These are phyloP conservation scores for Pichia rugopelliculosa DNA, from an alignment of 805 yeast genomes.

Conservation along the genomic window DNA sequence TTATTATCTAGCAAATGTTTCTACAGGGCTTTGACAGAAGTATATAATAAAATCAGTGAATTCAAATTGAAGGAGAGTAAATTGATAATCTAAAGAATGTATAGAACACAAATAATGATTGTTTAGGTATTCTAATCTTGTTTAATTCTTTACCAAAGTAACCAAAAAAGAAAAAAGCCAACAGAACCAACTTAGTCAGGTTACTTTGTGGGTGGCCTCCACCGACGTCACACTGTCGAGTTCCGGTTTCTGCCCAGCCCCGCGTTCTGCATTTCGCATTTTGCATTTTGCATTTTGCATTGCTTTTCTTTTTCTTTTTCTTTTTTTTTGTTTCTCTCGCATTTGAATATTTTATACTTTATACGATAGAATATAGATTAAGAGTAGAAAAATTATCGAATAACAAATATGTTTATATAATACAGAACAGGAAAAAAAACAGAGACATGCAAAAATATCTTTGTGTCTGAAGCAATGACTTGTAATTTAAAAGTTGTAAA, in stretches of 20 bases:
- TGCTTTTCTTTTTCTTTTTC: no score
- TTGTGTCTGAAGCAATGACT: neutral
- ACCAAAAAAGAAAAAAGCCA: neutral
- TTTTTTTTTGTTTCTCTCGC: no score
- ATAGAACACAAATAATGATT: neutral
- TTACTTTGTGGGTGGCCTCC: neutral
- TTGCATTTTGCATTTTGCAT: no score
- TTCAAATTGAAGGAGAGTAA: neutral
- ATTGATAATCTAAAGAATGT: neutral
- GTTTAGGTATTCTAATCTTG: no score
- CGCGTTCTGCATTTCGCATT: no score
- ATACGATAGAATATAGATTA: no score
- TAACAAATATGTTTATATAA: neutral
- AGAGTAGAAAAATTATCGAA: no score
- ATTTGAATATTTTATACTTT: no score
- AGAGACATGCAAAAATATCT: neutral
- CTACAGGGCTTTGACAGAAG: neutral
- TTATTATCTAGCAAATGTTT: neutral
- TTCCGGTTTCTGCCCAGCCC: neutral
- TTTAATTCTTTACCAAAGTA: no score
- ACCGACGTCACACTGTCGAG: no score
- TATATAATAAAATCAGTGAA: neutral
- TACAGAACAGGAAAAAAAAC: neutral
- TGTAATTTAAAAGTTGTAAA: neutral
- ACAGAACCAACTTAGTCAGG: no score